Conservation (phyloP, 2,329 filamentous ascomycete genomes). For the Sporothrix mexicana region DNA sequence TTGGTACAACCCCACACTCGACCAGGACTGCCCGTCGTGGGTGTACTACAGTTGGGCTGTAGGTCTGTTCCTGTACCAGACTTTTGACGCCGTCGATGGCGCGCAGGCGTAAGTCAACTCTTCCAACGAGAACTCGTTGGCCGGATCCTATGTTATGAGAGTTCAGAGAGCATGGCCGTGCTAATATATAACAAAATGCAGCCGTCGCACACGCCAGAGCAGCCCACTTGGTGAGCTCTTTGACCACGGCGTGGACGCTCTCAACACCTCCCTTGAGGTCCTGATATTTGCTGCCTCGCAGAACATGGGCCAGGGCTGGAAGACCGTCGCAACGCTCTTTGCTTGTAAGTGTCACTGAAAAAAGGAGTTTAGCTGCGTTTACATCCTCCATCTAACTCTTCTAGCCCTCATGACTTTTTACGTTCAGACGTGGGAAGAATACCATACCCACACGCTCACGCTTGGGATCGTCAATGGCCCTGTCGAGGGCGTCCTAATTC, state of each 20-base stretch:
- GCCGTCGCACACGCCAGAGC: constrained; percentile 86
- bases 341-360: constrained; percentile 64
- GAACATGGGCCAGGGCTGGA: constrained; percentile 92
- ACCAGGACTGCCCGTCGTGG: constrained; percentile 92
- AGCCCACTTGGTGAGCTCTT: constrained; percentile 95
- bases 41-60: constrained; percentile 92
- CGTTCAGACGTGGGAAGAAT: constrained; percentile 98
- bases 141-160: too few relatives aligned
- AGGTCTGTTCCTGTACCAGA: constrained; percentile 95
- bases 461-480: constrained; percentile 91
- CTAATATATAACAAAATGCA: constrained; percentile 44
- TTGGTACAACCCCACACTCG: constrained; percentile 94
- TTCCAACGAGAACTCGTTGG: not conserved
- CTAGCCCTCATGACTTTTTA: constrained; percentile 92
- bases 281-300: constrained; percentile 90
- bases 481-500: constrained; percentile 88
- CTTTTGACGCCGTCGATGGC: constrained; percentile 96
- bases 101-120: constrained; percentile 75
- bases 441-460: constrained; percentile 94
- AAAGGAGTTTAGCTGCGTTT: not conserved
- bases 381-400: constrained; percentile 23
- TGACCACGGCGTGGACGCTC: constrained; percentile 94
- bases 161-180: too few relatives aligned
- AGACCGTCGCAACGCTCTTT: constrained; percentile 82
- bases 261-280: constrained; percentile 94